phyloP scores from a whole-genome alignment of 805 yeast species.

The Wickerhamia fluorescens region DNA sequence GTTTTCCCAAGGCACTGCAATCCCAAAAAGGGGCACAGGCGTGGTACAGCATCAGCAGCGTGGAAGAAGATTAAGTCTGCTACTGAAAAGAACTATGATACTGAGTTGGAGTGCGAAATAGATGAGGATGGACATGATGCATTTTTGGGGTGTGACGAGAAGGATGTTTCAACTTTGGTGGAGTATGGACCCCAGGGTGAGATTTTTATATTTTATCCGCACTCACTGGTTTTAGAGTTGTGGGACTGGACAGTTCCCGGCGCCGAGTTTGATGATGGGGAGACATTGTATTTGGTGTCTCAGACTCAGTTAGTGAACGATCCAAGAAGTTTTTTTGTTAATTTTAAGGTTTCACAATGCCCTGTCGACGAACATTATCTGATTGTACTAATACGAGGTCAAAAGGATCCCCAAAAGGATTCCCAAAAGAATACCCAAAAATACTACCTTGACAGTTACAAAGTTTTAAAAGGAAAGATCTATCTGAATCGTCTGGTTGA shows the following conservation, averaged over 20 bases:
- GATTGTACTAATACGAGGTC: no score
- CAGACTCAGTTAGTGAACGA: slow-evolving; percentile 1
- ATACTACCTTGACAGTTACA: no score
- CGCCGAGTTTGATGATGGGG: slow-evolving; percentile 15
- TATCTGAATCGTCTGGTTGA: no score
- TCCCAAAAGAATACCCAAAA: no score
- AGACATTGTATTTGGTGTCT: slow-evolving; percentile 14
- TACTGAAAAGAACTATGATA: slow-evolving; percentile 1
- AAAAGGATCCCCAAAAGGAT: no score
- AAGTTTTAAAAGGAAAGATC: no score
- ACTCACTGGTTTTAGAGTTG: slow-evolving; percentile 15
- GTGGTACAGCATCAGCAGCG: slow-evolving; percentile 36
- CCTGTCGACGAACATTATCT: no score
- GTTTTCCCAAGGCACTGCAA: no score
- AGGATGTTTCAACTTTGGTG: background rate
- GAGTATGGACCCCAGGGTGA: slow-evolving; percentile 30
- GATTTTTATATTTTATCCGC: slow-evolving; percentile 18
- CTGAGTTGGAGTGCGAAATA: background rate
- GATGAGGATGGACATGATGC: no score
- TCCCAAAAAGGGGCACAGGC: slow-evolving; percentile 28
- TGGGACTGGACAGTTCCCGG: slow-evolving; percentile 35
- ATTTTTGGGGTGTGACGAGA: no score
- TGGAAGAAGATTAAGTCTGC: slow-evolving; percentile 37
- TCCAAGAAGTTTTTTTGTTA: no score
- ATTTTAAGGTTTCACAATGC: no score